Percentiles rank a stretch among this genome's conserved stretches.
These are phyloP conservation scores for Alnus rubra DNA, from an alignment of 306 rosid species.

Conservation along the genomic window DNA sequence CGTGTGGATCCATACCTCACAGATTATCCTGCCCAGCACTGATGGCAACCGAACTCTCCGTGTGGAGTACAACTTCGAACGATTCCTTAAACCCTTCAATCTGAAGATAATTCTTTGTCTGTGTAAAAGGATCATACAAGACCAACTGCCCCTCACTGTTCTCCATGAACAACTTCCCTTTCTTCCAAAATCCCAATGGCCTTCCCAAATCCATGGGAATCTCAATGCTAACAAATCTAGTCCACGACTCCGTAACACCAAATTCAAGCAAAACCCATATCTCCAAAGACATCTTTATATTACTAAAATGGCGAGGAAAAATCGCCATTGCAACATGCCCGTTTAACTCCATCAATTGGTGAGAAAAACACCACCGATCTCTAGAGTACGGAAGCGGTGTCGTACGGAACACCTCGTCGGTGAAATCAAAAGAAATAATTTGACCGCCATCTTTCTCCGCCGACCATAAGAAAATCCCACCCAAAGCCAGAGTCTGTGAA, in stretches of 20 bases:
- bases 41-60: not conserved
- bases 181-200: constrained; percentile 1
- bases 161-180: not conserved
- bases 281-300: not conserved
- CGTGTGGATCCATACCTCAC: too few species aligned
- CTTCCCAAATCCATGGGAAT: not conserved
- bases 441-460: too few species aligned
- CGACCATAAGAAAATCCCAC: too few species aligned
- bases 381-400: not conserved
- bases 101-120: not conserved
- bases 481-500: too few species aligned
- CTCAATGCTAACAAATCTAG: not conserved
- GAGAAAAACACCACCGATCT: not conserved
- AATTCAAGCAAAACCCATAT: not conserved
- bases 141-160: not conserved
- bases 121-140: not conserved
- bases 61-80: not conserved
- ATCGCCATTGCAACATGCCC: not conserved
- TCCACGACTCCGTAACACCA: constrained; percentile 6
- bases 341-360: not conserved
- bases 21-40: too few species aligned
- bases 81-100: not conserved
- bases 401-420: not conserved
- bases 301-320: not conserved
- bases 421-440: not conserved